Evolutionary conservation across 306 rosid genomes (phyloP).

Genomic region (Myrica gale): DNA sequence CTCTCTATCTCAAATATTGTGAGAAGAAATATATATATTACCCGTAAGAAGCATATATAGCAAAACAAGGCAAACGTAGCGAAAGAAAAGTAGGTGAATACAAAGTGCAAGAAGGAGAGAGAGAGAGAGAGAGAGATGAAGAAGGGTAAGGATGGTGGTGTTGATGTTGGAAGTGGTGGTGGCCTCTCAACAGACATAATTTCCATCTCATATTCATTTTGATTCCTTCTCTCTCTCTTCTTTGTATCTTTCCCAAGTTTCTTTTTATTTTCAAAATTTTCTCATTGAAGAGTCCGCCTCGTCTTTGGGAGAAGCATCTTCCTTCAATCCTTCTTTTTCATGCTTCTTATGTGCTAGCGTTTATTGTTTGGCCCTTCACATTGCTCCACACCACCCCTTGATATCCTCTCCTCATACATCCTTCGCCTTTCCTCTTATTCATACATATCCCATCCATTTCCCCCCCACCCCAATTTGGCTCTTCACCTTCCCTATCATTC

Average conservation of each 20-base stretch:
- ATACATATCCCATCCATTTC: not conserved
- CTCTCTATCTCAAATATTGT: conserved; percentile 11
- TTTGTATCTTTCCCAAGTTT: conserved; percentile 15
- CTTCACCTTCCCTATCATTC: conserved; percentile 19
- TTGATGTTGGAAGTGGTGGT: conserved; percentile 25
- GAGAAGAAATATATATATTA: conserved; percentile 1
- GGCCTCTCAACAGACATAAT: conserved; percentile 29
- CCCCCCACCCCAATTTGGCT: conserved; percentile 13
- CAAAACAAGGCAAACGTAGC: conserved; percentile 5
- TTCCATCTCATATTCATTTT: conserved; percentile 17
- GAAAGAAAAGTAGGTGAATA: conserved; percentile 40
- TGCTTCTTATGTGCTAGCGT: conserved; percentile 50
- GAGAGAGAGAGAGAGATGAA: conserved; percentile 2
- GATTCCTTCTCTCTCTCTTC: conserved; percentile 31
- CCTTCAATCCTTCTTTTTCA: conserved; percentile 46
- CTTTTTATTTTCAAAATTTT: conserved; percentile 8
- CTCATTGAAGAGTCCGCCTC: conserved; percentile 63
- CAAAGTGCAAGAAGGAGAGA: conserved; percentile 27
- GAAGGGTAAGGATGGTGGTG: conserved; percentile 33
- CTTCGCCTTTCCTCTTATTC: conserved; percentile 21
- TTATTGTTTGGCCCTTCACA: conserved; percentile 43
- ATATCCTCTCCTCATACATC: conserved; percentile 26
- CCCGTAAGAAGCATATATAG: conserved; percentile 10
- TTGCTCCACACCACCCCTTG: conserved; percentile 30
- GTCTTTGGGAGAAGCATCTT: conserved; percentile 40